Percentiles rank a stretch among this genome's conserved stretches.
phyloP scores from a whole-genome alignment of 148 eudicot genomes.

The Rheum nobile region DNA sequence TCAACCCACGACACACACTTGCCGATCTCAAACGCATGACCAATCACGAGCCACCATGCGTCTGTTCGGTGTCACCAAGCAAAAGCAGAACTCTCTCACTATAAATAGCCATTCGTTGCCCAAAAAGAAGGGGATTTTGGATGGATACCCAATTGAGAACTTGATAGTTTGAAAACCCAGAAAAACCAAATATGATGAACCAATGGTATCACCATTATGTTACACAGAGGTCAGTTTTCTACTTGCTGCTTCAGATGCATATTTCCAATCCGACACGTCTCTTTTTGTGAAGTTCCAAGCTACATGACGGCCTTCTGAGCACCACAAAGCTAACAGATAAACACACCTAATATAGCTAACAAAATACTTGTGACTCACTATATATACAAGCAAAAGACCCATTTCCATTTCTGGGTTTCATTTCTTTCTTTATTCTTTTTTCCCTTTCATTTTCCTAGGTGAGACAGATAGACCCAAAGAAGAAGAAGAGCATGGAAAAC shows the following conservation, averaged over 20 bases:
- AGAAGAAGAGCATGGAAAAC: background rate
- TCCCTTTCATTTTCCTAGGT: constrained; percentile 2
- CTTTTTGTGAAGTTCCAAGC: background rate
- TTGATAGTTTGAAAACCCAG: background rate
- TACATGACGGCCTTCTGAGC: background rate
- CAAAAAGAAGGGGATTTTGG: too few relatives aligned
- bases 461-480: background rate
- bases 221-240: constrained; percentile 1
- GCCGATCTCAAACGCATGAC: too few relatives aligned
- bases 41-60: too few relatives aligned
- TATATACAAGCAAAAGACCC: constrained; percentile 6
- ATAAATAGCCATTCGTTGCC: too few relatives aligned
- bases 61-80: too few relatives aligned
- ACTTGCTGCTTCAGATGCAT: background rate
- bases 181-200: background rate
- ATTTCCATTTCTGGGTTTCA: constrained; percentile 1
- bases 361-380: background rate
- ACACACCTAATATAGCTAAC: background rate
- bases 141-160: too few relatives aligned
- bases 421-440: background rate
- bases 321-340: background rate
- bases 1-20: too few relatives aligned
- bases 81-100: too few relatives aligned
- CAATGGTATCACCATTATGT: background rate
- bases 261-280: background rate